Percentiles rank a stretch among this genome's conserved stretches.
These are phyloP conservation scores for Candida odintsovae DNA, from an alignment of 805 yeast species.

Conservation along the genomic window DNA sequence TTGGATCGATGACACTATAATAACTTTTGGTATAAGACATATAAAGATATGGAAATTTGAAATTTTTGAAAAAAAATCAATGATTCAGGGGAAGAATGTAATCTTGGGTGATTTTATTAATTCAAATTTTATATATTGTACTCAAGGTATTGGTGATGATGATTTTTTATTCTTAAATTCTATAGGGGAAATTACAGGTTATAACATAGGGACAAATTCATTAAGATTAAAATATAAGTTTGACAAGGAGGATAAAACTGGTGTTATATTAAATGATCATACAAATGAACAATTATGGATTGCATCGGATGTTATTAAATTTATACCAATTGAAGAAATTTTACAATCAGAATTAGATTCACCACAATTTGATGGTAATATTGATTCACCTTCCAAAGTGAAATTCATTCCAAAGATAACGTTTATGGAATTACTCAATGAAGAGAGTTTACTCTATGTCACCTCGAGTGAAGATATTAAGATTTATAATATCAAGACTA, in stretches of 20 bases:
- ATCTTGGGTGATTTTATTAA: constrained; percentile 45
- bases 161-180: constrained; percentile 21
- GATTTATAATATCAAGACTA: constrained; percentile 19
- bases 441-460: constrained; percentile 27
- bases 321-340: constrained; percentile 18
- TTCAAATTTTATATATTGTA: constrained; percentile 39
- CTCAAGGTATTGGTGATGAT: constrained; percentile 20
- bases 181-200: constrained; percentile 21
- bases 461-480: constrained; percentile 33
- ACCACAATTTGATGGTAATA: constrained; percentile 24
- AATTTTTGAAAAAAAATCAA: constrained; percentile 20
- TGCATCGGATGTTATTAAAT: constrained; percentile 13
- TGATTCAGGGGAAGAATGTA: constrained; percentile 54
- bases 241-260: constrained; percentile 6
- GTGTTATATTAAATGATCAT: constrained; percentile 16
- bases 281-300: constrained; percentile 25
- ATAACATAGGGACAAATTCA: constrained; percentile 10
- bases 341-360: constrained; percentile 21
- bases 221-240: constrained; percentile 13
- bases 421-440: constrained; percentile 22
- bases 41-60: constrained; percentile 56
- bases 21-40: constrained; percentile 58
- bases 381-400: constrained; percentile 26
- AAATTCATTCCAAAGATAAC: constrained; percentile 18
- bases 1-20: constrained; percentile 46